phyloP scores from a whole-genome alignment of 2,329 filamentous ascomycete genomes.

The Aspergillus uvarum region DNA sequence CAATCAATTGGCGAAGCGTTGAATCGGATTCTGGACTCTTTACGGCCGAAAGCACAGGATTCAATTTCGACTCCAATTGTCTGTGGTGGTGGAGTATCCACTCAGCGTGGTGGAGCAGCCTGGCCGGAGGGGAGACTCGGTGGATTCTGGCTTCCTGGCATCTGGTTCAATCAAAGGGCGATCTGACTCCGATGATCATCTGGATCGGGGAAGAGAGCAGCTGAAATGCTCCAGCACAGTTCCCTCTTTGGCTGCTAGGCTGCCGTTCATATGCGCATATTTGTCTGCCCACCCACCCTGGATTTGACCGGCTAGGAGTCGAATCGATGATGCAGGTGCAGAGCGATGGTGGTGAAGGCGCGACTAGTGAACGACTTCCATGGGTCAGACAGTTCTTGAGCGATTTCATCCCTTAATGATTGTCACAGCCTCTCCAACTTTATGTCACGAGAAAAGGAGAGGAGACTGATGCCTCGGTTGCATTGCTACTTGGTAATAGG shows the following conservation, averaged over 20 bases:
- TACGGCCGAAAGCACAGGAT: background rate
- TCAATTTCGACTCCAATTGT: background rate
- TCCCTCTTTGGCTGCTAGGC: background rate
- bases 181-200: background rate
- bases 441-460: background rate
- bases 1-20: background rate
- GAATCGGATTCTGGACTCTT: background rate
- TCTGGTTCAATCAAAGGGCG: background rate
- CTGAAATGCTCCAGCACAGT: background rate
- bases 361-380: background rate
- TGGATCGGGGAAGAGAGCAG: background rate
- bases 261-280: background rate
- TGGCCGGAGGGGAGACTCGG: background rate
- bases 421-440: background rate
- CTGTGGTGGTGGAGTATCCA: background rate
- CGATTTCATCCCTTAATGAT: background rate
- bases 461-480: background rate
- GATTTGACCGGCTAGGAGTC: background rate
- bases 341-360: background rate
- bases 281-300: background rate
- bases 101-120: background rate
- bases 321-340: background rate
- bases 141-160: background rate
- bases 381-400: too few species aligned
- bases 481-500: background rate